Evolutionary conservation across 1,139 yeast genomes (phyloP).

Genomic region (Geotrichum klebahnii): DNA sequence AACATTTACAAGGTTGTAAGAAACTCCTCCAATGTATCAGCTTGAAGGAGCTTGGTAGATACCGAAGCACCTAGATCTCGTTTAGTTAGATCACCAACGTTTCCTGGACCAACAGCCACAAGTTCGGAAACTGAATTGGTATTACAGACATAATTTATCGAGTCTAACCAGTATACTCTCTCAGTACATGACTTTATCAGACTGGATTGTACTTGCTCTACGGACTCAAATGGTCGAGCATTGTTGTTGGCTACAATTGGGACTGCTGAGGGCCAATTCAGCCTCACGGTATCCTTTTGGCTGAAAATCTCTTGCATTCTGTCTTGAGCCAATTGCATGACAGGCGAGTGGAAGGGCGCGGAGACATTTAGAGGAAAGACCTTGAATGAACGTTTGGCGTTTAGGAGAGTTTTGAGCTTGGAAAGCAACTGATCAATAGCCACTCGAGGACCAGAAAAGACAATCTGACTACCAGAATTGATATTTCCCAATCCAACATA

Average conservation of each 20-base stretch:
- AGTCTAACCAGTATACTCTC: conserved; percentile 38
- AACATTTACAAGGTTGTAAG: conserved; percentile 2
- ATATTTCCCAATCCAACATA: conserved; percentile 40
- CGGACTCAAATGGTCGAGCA: conserved; percentile 34
- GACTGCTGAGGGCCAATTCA: conserved; percentile 31
- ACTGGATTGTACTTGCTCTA: conserved; percentile 32
- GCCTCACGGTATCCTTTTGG: conserved; percentile 8
- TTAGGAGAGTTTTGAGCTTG: conserved; percentile 15
- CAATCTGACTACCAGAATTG: conserved; percentile 42
- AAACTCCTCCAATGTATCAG: conserved; percentile 13
- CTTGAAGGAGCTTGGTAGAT: not conserved
- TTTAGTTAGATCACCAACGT: conserved; percentile 20
- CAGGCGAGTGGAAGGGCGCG: conserved; percentile 52
- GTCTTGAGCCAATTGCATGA: conserved; percentile 42
- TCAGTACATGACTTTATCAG: conserved; percentile 31
- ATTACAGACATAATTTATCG: conserved; percentile 27
- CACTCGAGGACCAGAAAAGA: conserved; percentile 39
- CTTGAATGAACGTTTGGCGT: conserved; percentile 30
- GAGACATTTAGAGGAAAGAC: conserved; percentile 45
- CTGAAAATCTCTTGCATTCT: conserved; percentile 26
- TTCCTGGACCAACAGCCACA: conserved; percentile 36
- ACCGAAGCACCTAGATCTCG: conserved; percentile 17
- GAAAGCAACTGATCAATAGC: conserved; percentile 18
- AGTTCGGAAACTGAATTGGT: conserved; percentile 23
- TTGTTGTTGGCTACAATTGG: conserved; percentile 37